Evolutionary conservation across 768 basidiomycete species (phyloP).

Genomic region (Galerina sulciceps): DNA sequence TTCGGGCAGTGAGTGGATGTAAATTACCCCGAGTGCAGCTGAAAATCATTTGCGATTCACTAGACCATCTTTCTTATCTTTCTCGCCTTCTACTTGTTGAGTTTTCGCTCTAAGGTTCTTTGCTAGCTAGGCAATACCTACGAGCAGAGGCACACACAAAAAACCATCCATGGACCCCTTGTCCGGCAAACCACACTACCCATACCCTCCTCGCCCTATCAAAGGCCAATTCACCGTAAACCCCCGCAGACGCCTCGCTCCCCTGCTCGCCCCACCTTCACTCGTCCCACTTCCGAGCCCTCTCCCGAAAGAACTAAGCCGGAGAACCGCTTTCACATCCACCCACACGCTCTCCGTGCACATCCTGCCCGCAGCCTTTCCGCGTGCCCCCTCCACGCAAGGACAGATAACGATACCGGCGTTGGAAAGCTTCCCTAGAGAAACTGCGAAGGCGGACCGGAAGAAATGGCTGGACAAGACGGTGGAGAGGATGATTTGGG

Average conservation of each 20-base stretch:
- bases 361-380: slow-evolving; percentile 27
- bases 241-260: slow-evolving; percentile 20
- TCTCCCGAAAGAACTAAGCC: slow-evolving; percentile 14
- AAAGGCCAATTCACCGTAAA: slow-evolving; percentile 19
- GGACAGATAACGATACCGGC: slow-evolving; percentile 21
- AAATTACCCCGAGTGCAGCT: neutral
- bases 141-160: neutral
- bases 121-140: neutral
- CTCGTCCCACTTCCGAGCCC: slow-evolving; percentile 18
- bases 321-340: slow-evolving; percentile 18
- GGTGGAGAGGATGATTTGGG: slow-evolving; percentile 15
- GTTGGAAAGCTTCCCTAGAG: slow-evolving; percentile 14
- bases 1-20: neutral
- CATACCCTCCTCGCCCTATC: slow-evolving; percentile 16
- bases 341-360: slow-evolving; percentile 28
- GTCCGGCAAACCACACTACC: slow-evolving; percentile 22
- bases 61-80: too few species aligned
- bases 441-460: slow-evolving; percentile 19
- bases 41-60: neutral
- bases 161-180: slow-evolving; percentile 18
- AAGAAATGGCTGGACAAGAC: slow-evolving; percentile 21
- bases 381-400: slow-evolving; percentile 19
- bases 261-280: slow-evolving; percentile 12
- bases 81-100: too few species aligned
- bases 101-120: too few species aligned